These are phyloP conservation scores for Psilocybe subaeruginosa DNA, from an alignment of 768 basidiomycete genomes.

Conservation along the genomic window DNA sequence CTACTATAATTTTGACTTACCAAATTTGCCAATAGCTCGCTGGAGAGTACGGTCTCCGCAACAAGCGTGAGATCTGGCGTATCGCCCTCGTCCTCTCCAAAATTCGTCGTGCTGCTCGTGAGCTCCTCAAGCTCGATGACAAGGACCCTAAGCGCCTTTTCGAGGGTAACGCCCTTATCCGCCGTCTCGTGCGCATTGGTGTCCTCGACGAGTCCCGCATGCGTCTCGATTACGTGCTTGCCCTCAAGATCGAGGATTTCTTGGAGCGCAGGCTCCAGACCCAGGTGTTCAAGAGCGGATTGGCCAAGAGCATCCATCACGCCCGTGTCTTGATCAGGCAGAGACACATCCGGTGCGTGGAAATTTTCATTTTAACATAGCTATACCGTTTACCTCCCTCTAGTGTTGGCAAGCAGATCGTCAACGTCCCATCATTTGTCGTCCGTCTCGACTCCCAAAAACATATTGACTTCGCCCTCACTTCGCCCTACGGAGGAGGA, in stretches of 20 bases:
- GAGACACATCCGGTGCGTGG: conserved; percentile 91
- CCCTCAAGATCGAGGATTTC: conserved; percentile 99
- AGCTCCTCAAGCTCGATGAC: conserved; percentile 99
- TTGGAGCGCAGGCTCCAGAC: conserved; percentile 99
- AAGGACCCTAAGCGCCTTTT: conserved; percentile 99
- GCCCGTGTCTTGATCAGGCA: conserved; percentile 98
- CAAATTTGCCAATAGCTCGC: conserved; percentile 70
- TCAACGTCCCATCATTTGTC: conserved; percentile 98
- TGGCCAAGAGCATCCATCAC: conserved; percentile 98
- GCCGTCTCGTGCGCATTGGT: conserved; percentile 97
- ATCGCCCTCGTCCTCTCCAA: conserved; percentile 98
- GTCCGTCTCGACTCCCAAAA: conserved; percentile 99
- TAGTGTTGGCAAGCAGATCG: conserved; percentile 98
- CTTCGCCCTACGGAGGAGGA: conserved; percentile 95
- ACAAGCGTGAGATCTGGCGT: conserved; percentile 99
- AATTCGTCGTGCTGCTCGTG: conserved; percentile 99
- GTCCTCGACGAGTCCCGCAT: conserved; percentile 99
- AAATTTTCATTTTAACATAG: background rate
- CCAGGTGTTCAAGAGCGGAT: conserved; percentile 98
- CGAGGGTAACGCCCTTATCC: conserved; percentile 97
- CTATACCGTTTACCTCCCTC: conserved; percentile 2
- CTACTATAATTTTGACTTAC: background rate
- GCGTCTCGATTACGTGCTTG: conserved; percentile 99
- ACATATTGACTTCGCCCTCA: conserved; percentile 99
- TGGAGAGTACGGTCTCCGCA: conserved; percentile 99